phyloP scores from a whole-genome alignment of 768 basidiomycete species.

The Phaffia australis region DNA sequence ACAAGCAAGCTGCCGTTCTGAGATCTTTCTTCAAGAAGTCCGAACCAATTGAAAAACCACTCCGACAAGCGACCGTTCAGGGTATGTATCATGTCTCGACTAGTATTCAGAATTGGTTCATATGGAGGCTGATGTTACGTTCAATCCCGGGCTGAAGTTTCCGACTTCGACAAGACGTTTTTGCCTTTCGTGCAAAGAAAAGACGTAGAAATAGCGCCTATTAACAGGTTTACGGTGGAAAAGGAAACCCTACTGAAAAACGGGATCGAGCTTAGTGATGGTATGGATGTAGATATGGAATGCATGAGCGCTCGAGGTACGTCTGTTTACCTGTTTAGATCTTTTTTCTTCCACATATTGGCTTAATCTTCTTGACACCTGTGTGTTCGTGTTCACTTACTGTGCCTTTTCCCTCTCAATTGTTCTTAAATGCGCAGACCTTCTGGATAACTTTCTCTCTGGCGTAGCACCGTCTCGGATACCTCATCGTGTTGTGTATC shows the following conservation, averaged over 20 bases:
- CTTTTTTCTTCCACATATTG: not conserved
- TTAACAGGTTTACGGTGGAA: conserved; percentile 53
- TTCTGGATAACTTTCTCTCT: conserved; percentile 25
- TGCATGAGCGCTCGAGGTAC: conserved; percentile 11
- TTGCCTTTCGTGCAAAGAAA: conserved; percentile 70
- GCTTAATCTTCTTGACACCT: not conserved
- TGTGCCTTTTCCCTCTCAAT: too few relatives aligned
- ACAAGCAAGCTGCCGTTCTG: conserved; percentile 65
- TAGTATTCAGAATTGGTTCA: not conserved
- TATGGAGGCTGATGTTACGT: not conserved
- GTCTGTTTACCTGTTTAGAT: not conserved
- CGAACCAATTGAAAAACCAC: conserved; percentile 33
- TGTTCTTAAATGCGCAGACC: not conserved
- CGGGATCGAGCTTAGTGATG: conserved; percentile 55
- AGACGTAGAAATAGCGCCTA: conserved; percentile 57
- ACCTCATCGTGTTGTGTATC: conserved; percentile 7
- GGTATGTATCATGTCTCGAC: not conserved
- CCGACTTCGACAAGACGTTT: conserved; percentile 66
- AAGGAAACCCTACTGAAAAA: conserved; percentile 37
- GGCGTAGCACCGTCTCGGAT: conserved; percentile 23
- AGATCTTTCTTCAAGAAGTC: conserved; percentile 65
- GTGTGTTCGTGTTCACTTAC: not conserved
- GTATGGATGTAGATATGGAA: conserved; percentile 36
- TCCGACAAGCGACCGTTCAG: conserved; percentile 33
- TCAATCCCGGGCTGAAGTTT: conserved; percentile 29